These are phyloP conservation scores for Pichia sp. DNA, from an alignment of 1,139 yeast genomes.

Conservation along the genomic window DNA sequence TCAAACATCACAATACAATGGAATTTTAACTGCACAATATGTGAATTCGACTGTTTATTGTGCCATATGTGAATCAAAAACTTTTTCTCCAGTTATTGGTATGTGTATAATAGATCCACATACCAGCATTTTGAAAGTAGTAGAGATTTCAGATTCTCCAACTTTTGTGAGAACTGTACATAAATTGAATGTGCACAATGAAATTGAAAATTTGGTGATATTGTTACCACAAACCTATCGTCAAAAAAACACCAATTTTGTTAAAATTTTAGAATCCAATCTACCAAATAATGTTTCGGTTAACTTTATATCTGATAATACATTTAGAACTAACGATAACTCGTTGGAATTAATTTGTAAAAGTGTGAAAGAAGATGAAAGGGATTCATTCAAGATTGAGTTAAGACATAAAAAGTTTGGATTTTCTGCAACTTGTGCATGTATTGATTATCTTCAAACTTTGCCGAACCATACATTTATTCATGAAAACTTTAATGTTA, in stretches of 20 bases:
- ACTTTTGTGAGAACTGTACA: slow-evolving; percentile 41
- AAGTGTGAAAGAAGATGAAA: background rate
- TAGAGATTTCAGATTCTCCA: slow-evolving; percentile 38
- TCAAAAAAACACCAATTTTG: slow-evolving; percentile 29
- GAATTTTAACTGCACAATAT: slow-evolving; percentile 3
- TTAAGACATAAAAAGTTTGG: background rate
- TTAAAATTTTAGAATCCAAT: slow-evolving; percentile 23
- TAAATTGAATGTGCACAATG: slow-evolving; percentile 34
- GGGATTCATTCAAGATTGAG: background rate
- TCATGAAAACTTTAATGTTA: background rate
- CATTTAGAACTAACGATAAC: background rate
- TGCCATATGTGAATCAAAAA: slow-evolving; percentile 31
- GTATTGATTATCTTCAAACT: background rate
- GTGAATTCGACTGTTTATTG: slow-evolving; percentile 10
- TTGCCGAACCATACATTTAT: background rate
- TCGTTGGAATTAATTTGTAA: background rate
- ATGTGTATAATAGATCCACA: slow-evolving; percentile 32
- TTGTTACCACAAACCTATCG: slow-evolving; percentile 31
- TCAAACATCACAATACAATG: slow-evolving; percentile 4
- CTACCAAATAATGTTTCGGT: background rate
- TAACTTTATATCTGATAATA: background rate
- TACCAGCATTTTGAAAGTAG: slow-evolving; percentile 33
- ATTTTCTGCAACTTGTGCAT: background rate
- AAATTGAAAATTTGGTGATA: slow-evolving; percentile 29
- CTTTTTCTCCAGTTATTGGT: slow-evolving; percentile 33